Percentiles rank a stretch among this genome's conserved stretches.
These are phyloP conservation scores for Vanilla planifolia DNA, from an alignment of 106 monocot genomes.

Conservation along the genomic window DNA sequence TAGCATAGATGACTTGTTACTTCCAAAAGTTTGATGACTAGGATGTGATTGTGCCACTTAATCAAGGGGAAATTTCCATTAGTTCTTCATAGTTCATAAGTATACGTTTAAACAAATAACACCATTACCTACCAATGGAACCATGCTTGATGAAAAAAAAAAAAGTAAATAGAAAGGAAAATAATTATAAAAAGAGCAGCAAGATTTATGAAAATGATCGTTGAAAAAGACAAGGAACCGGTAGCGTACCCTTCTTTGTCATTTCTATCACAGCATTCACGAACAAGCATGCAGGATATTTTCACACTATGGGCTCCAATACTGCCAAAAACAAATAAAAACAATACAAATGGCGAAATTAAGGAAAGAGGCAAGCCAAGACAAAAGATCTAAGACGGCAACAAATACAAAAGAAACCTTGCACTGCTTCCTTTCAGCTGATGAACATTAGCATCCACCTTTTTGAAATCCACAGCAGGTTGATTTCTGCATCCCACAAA, in stretches of 20 bases:
- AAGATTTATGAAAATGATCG: background rate
- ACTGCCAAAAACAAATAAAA: constrained; percentile 16
- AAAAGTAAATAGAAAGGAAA: background rate
- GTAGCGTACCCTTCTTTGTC: constrained; percentile 27
- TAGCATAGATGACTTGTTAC: no score
- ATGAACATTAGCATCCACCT: constrained; percentile 46
- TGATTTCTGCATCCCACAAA: constrained; percentile 26
- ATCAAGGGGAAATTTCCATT: no score
- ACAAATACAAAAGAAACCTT: constrained; percentile 33
- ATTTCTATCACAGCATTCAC: constrained; percentile 29
- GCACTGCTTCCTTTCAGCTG: constrained; percentile 76
- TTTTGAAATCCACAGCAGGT: constrained; percentile 32
- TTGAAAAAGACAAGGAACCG: background rate
- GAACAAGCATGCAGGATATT: constrained; percentile 20
- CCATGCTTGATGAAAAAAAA: background rate
- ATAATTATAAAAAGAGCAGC: background rate
- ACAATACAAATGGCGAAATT: background rate
- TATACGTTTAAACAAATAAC: background rate
- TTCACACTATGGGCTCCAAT: constrained; percentile 37
- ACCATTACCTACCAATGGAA: background rate
- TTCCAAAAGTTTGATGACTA: no score
- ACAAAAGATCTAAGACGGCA: background rate
- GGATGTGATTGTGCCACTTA: no score
- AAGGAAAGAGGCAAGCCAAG: background rate
- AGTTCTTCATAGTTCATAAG: no score